Base-by-base conservation (phyloP, 2,329 filamentous ascomycete species). In the Aspergillus sp. region DNA sequence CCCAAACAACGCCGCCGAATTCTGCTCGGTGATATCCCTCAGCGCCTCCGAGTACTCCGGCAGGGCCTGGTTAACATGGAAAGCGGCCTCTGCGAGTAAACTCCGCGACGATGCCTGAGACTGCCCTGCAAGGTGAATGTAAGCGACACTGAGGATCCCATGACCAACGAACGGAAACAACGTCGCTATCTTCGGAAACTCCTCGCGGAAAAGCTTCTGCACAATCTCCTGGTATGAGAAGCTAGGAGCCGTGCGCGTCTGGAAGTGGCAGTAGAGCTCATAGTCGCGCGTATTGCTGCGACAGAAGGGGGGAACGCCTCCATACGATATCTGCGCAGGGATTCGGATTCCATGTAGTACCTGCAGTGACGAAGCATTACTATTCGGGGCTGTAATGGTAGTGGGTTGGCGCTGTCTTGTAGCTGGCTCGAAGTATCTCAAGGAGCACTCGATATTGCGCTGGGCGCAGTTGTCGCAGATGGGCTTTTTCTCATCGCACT, bases 401-500 rank as follows among this genome's bases (percentile, higher is more conserved):
- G 43, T 6, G 4, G 33, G 9, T n/a, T 39, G 21, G 24, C 17
- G 21, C 7, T 35, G 45, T 4, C 17, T 49, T 23, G 6, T 31
- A 17, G 17, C 12, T 9, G 24, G 40, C 12, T 43, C 39, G 4
- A 50, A 24, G 31, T 39, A 45, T 9, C 23, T 41, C 12, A 56
- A 19, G 3, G 47, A 31, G 47, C 54, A 56, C 5, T 56, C 47
- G 3, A 46, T 17, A 11, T 40, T 44, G 7, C 54, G 39, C 27
- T 40, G 47, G 6, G 17, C 33, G 15, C 54, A 56, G 45, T 56
- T 56, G 5, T 31, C 33, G 39, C 54, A 56, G 35, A 50, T 19
- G 4, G 53, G 53, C 45, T 49, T 55, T 12, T 21, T 48, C 39
- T 55, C 53, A 50, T 55, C 53, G 40, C 53, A 55, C 53, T 55